Conservation (phyloP, 495 filamentous ascomycete genomes). For the Chaetomium tenue region DNA sequence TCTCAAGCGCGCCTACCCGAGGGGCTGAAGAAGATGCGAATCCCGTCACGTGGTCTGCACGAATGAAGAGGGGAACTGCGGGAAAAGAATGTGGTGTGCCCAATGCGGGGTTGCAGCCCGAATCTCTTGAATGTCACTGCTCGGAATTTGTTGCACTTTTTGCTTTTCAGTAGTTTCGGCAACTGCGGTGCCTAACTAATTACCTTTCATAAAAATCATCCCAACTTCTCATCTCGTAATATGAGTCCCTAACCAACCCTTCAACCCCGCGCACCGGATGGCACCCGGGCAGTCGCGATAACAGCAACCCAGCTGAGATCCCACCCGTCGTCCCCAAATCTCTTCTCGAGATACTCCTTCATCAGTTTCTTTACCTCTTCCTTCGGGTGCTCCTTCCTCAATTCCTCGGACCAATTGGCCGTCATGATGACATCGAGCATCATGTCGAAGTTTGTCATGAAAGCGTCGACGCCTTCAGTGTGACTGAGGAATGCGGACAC, state of each 20-base stretch:
- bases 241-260: too few relatives aligned
- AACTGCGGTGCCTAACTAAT: too few relatives aligned
- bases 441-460: conserved; percentile 33
- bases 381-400: conserved; percentile 32
- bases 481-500: conserved; percentile 29
- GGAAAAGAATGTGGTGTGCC: conserved; percentile 26
- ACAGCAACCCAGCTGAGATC: conserved; percentile 37
- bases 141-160: neutral
- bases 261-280: conserved; percentile 3
- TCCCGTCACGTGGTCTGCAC: conserved; percentile 38
- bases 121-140: neutral
- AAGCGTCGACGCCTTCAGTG: conserved; percentile 35
- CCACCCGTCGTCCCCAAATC: conserved; percentile 40
- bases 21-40: conserved; percentile 19
- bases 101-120: conserved; percentile 21
- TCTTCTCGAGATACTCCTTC: conserved; percentile 37
- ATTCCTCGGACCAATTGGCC: conserved; percentile 41
- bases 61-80: conserved; percentile 31
- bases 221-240: too few relatives aligned
- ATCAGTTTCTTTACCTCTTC: conserved; percentile 38
- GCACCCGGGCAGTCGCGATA: conserved; percentile 38
- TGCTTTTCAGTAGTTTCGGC: too few relatives aligned
- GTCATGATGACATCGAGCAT: conserved; percentile 42
- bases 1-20: conserved; percentile 7
- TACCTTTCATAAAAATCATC: too few relatives aligned